Conservation (phyloP, 1,284 basidiomycete species). For the Ustilago esculenta region DNA sequence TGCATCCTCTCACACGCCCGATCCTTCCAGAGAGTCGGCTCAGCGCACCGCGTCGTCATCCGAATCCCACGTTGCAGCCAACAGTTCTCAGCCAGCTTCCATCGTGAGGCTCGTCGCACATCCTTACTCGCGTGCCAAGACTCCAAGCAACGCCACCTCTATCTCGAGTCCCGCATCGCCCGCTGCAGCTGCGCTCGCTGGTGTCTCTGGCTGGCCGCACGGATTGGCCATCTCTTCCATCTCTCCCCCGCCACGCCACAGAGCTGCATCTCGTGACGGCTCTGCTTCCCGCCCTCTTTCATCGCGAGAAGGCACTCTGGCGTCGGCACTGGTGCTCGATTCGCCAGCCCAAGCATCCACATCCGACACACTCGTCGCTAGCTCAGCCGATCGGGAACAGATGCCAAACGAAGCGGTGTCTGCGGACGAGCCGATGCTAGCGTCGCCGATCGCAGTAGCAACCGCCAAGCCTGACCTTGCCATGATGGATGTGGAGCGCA, state of each 20-base stretch:
- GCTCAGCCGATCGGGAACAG: not conserved
- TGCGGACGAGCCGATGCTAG: constrained; percentile 18
- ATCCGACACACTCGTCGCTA: too few relatives aligned
- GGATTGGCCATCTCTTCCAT: constrained; percentile 26
- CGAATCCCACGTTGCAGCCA: not conserved
- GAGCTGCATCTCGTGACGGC: constrained; percentile 7
- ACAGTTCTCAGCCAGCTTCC: not conserved
- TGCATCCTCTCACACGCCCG: not conserved
- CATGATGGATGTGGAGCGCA: constrained; percentile 33
- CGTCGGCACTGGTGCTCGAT: too few relatives aligned
- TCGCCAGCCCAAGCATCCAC: too few relatives aligned
- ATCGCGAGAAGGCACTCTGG: not conserved
- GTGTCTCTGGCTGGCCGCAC: constrained; percentile 3
- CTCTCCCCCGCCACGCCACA: constrained; percentile 25
- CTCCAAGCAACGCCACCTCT: constrained; percentile 15
- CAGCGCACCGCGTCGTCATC: constrained; percentile 3
- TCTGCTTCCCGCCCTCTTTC: constrained; percentile 8
- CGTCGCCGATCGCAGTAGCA: constrained; percentile 9
- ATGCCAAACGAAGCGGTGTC: too few relatives aligned
- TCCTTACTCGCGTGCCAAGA: constrained; percentile 34
- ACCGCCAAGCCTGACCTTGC: not conserved
- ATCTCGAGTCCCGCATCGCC: not conserved
- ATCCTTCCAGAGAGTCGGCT: constrained; percentile 1
- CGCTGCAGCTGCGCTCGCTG: not conserved
- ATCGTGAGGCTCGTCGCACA: constrained; percentile 13